phyloP scores from a whole-genome alignment of 2,329 filamentous ascomycete genomes.

The Immersiporthe knoxdaviesiana region DNA sequence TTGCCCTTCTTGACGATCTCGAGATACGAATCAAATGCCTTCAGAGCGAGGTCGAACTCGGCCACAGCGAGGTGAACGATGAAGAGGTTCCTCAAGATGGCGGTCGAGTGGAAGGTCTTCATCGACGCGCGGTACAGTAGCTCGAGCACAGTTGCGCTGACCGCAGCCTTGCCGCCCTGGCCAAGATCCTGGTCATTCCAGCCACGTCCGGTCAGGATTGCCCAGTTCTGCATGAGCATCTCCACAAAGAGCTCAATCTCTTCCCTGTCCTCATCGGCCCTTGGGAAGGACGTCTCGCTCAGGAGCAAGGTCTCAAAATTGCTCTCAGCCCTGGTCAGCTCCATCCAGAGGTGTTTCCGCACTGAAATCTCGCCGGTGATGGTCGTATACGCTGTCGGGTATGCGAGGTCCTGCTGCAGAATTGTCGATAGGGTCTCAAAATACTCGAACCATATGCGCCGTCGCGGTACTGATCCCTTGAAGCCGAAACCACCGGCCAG shows the following conservation, averaged over 20 bases:
- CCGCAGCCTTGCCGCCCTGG: slow-evolving; percentile 74
- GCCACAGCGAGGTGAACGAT: slow-evolving; percentile 83
- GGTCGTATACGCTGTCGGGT: slow-evolving; percentile 53
- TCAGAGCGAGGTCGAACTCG: slow-evolving; percentile 89
- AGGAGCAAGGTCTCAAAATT: slow-evolving; percentile 81
- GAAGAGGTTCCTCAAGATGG: slow-evolving; percentile 85
- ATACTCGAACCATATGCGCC: slow-evolving; percentile 82
- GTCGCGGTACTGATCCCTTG: slow-evolving; percentile 61
- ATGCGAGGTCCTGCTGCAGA: slow-evolving; percentile 67
- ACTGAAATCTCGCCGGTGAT: slow-evolving; percentile 54
- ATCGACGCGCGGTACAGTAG: slow-evolving; percentile 88
- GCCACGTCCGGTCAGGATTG: slow-evolving; percentile 73
- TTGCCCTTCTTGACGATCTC: slow-evolving; percentile 86
- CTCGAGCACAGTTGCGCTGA: slow-evolving; percentile 79
- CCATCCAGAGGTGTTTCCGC: slow-evolving; percentile 68
- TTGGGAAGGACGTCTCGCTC: slow-evolving; percentile 80
- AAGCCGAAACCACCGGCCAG: slow-evolving; percentile 61
- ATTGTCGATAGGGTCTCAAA: slow-evolving; percentile 80
- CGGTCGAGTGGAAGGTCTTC: slow-evolving; percentile 93
- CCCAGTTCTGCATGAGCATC: slow-evolving; percentile 83
- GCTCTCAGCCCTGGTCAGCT: slow-evolving; percentile 78
- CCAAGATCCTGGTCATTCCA: slow-evolving; percentile 85
- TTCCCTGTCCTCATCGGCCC: slow-evolving; percentile 75
- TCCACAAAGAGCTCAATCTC: slow-evolving; percentile 84
- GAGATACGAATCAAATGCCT: slow-evolving; percentile 88